Conservation (phyloP, 176 grass and related monocot species). For the Aegilops umbellulata region DNA sequence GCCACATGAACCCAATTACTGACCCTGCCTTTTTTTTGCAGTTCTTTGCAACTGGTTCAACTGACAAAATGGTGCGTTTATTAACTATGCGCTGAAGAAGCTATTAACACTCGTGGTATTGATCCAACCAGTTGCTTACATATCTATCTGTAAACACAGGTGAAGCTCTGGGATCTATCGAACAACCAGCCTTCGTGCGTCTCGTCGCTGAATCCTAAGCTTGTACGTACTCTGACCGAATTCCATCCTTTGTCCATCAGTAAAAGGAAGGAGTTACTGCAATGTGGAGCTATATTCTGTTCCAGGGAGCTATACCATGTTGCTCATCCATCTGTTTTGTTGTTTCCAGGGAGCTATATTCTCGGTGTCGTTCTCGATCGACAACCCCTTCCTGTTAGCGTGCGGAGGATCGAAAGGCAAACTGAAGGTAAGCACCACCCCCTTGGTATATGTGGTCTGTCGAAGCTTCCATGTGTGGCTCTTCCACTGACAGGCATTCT, state of each 20-base stretch:
- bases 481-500: not conserved
- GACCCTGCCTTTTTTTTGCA: conserved; percentile 23
- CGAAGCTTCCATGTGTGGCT: not conserved
- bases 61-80: conserved; percentile 59
- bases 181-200: conserved; percentile 59
- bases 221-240: conserved; percentile 34
- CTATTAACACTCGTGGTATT: not conserved
- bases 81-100: not conserved
- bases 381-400: conserved; percentile 63
- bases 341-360: conserved; percentile 54
- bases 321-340: not conserved
- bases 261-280: not conserved
- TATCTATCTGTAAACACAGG: conserved; percentile 26
- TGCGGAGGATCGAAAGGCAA: conserved; percentile 73
- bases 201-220: conserved; percentile 50
- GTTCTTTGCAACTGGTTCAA: conserved; percentile 63
- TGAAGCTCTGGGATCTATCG: conserved; percentile 74
- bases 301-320: conserved; percentile 3
- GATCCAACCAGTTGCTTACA: not conserved
- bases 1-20: not conserved
- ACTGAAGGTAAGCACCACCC: conserved; percentile 39
- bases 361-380: conserved; percentile 54
- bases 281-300: not conserved
- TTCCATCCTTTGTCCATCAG: not conserved
- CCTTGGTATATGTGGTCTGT: not conserved